phyloP scores from a whole-genome alignment of 2,329 filamentous ascomycete genomes.

The Talaromyces albobiverticillius region DNA sequence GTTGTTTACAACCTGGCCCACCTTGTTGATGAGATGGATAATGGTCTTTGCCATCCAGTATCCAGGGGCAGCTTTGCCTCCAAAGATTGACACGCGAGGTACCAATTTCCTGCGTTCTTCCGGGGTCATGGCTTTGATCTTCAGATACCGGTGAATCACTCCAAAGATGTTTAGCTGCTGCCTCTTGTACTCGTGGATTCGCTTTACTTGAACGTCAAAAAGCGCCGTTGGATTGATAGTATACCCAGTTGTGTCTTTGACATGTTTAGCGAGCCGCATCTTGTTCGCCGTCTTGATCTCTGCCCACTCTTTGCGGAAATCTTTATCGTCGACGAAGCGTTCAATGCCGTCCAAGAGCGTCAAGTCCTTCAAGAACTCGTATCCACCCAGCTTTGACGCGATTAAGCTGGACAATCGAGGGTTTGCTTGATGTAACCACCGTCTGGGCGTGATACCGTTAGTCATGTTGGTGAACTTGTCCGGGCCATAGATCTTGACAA shows the following conservation, averaged over 20 bases:
- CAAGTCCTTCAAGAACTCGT: conserved; percentile 86
- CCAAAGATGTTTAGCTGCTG: conserved; percentile 99
- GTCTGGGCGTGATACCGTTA: conserved; percentile 91
- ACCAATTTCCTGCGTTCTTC: conserved; percentile 83
- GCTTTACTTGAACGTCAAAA: conserved; percentile 97
- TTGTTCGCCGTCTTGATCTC: conserved; percentile 98
- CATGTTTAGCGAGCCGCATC: conserved; percentile 83
- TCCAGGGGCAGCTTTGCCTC: conserved; percentile 93
- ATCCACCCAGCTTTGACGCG: conserved; percentile 77
- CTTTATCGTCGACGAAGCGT: conserved; percentile 76
- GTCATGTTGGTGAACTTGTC: conserved; percentile 99
- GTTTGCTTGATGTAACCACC: conserved; percentile 98
- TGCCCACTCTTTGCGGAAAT: conserved; percentile 90
- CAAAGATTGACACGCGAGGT: conserved; percentile 91
- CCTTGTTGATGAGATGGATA: conserved; percentile 93
- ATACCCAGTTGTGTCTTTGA: conserved; percentile 76
- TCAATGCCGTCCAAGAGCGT: conserved; percentile 84
- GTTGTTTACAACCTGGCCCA: conserved; percentile 85
- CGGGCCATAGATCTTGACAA: conserved; percentile 87
- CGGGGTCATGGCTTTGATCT: conserved; percentile 78
- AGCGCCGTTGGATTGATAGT: conserved; percentile 82
- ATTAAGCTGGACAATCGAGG: conserved; percentile 89
- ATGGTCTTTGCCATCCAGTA: conserved; percentile 99
- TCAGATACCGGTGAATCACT: conserved; percentile 89
- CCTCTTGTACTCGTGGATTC: conserved; percentile 98